Conservation (phyloP, 148 eudicot species). For the Fallopia convolvulus region DNA sequence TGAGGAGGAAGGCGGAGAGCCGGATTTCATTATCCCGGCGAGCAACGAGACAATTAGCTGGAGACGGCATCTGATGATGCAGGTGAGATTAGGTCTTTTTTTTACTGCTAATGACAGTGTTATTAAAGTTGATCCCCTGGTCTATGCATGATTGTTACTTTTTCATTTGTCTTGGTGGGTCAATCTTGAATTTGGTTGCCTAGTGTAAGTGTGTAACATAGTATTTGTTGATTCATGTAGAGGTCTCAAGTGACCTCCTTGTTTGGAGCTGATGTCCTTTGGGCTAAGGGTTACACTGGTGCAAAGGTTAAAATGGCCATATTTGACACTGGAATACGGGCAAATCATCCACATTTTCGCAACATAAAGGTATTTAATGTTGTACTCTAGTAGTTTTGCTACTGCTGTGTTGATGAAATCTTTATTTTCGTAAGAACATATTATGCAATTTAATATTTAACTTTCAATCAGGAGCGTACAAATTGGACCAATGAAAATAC, state of each 20-base stretch:
- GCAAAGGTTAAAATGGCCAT: conserved; percentile 95
- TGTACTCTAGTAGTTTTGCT: background rate
- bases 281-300: conserved; percentile 93
- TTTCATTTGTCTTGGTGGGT: background rate
- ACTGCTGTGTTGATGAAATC: background rate
- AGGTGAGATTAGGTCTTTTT: conserved; percentile 28
- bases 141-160: background rate
- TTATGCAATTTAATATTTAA: background rate
- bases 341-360: conserved; percentile 90
- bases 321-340: conserved; percentile 95
- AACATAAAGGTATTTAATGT: conserved; percentile 71
- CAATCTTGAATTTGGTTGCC: background rate
- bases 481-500: conserved; percentile 98
- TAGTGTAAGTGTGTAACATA: background rate
- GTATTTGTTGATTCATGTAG: conserved; percentile 37
- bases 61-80: conserved; percentile 53
- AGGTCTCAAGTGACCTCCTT: conserved; percentile 91
- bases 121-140: background rate
- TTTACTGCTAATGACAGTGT: background rate
- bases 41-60: conserved; percentile 38
- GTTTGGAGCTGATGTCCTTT: conserved; percentile 84
- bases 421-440: background rate
- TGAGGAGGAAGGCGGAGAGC: conserved; percentile 30
- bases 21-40: conserved; percentile 7
- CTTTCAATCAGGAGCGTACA: conserved; percentile 72